Evolutionary conservation across 202 grass and related monocot genomes (phyloP), one percentile per base, ranked within the genome.

Genomic region (Schoenoplectus triqueter): DNA sequence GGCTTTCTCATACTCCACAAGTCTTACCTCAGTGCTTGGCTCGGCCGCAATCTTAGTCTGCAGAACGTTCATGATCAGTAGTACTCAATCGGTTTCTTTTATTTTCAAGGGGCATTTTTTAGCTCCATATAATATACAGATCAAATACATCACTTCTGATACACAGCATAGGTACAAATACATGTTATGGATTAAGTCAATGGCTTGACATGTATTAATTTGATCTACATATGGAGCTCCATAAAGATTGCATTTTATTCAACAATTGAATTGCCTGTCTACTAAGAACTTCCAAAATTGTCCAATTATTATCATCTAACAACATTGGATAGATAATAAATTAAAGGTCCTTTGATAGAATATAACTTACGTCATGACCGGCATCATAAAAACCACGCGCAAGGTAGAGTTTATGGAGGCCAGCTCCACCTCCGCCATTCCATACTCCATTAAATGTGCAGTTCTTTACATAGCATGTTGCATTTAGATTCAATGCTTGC

Each of bases 381-480:
- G 42, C 80, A 22, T 84, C n/a, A 46, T 84, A 84, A 83, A 91
- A 91, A 54, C 78, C 71, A 3, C 84, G 66, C 1, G 86, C 65
- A 0, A 64, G 78, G 64, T 86, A 91, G 41, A 86, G 31, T 3
- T 64, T 69, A 3, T 56, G 42, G 80, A 84, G 64, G 11, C 86
- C 86, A 13, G 73, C 73, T 21, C 86, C 89, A 7, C 86, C 89
- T 73, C 89, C 84, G 2, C 87, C 89, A 19, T 75, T 86, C 87
- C 89, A 91, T 10, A 78, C 66, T 10, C 89, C 89, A 54, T 78
- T 64, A 54, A 91, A 88, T 42, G 84, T 91, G 47, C 47, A 49
- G 6, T 49, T 49, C 47, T 49, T 49, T 49, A 49, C 47, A 49
- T 49, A 7, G 47, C 47, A 49, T 49, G 47, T 49, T 49, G 65